Base-by-base conservation (phyloP, 371 early-diverging fungal species). In the Scutellospora calospora region DNA sequence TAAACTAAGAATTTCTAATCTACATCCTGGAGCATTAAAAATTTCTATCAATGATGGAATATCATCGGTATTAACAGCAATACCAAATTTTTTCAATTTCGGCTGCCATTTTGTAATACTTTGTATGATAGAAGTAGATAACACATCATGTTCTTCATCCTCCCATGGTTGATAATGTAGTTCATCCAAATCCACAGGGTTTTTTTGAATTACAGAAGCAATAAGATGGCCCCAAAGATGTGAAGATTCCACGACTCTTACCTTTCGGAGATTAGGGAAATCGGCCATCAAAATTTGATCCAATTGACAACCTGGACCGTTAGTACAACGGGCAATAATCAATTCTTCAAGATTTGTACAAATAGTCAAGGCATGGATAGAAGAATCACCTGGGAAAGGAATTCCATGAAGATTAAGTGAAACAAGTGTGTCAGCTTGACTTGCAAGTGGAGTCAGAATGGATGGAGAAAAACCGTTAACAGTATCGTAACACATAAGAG, bases 111-210 rank as follows among this genome's bases (percentile, higher is more conserved):
- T 22, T 27, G 52, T 22, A 27, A 71, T 29, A 29, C 18, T 51
- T 71, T 71, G 22, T 27, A 71, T 71, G 11, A 71, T 71, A 16
- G 71, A 51, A 6, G 25, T 71, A 27, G 71, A 51, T 71, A 71
- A 51, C 2, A 0, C 12, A 51, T 71, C 27, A 71, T 71, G 22
- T 51, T 45, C 45, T 52, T 71, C 71, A 51, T 51, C 51, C 51
- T 71, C 71, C 71, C 71, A 71, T 18, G 71, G 71, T 51, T 71
- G 71, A 51, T 71, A 71, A 31, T 49, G 25, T 25, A 71, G 25
- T 71, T 71, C 71, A 8, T 71, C 51, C 5, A 71, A 51, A 51
- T 51, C 25, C 51, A 29, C 1, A 16, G 71, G 71, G 51, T 71
- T 71, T 16, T 71, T 71, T 71, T 45, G 25, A 29, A 71, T 51